Base-by-base conservation (phyloP, 2,329 filamentous ascomycete species). In the Penicillium sp. region DNA sequence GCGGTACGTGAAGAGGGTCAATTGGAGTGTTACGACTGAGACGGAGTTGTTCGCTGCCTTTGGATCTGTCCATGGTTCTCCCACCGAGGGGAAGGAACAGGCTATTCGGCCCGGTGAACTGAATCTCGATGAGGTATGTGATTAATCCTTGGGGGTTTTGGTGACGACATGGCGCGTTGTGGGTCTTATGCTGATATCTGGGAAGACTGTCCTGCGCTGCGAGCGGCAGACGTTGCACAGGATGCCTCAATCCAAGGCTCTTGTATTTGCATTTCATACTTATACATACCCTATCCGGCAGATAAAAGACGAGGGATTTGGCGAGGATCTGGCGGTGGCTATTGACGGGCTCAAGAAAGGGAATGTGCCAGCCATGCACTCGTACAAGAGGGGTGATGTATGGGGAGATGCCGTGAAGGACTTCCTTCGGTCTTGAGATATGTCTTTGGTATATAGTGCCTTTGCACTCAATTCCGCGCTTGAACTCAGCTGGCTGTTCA, bases 221-320 rank as follows among this genome's bases (percentile, higher is more conserved):
- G 80, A 84, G 59, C 65, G 78, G 20, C 80, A 84, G 65, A 80
- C 77, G 1, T 58, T 84, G 21, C 78, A 82, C 63, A 70, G 80
- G 1, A 57, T 84, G 17, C 78, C 78, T 3, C 48, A 62, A 33
- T 75, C 70, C 0, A 66, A 68, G 36, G 78, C 77, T 6, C 34
- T 83, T 14, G 70, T 82, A 0, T 84, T 84, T 62, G 71, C 68
- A 0, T 78, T 83, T 58, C 80, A 82, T 60, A 83, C 80, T 11
- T 83, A 81, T 58, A 63, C 72, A 41, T 82, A 83, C 58, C 70
- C 71, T 2, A 57, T 84, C 6, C 50, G 51, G 26, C 68, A 78
- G 35, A 62, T 84, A 31, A 79, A 77, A 53, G 70, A 71, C 4
- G 79, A 83, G 43, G 79, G 79, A 0, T 56, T 62, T 4, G 78